Base-by-base conservation (phyloP, 345 rosid genomes). In the Cardamine occulta region DNA sequence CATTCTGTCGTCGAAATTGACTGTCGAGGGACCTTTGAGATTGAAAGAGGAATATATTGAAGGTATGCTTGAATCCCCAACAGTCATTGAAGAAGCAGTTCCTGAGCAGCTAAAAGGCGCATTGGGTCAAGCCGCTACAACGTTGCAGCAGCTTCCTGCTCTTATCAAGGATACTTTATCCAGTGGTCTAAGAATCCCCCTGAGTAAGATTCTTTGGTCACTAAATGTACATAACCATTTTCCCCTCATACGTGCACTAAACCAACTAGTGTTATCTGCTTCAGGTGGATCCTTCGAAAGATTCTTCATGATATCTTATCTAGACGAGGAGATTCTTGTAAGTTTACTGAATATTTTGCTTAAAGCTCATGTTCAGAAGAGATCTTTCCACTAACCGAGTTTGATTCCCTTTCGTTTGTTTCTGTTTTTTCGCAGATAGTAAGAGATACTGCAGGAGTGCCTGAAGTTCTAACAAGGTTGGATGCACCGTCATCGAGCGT, bases 11-110 rank as follows among this genome's bases (percentile, higher is more conserved):
- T 70, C 92, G 59, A 86, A 77, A 78, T 80, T 95, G 64, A 66
- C 91, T 73, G 82, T 95, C n/a, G 97, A 95, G 83, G 99, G 99
- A 74, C 97, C 99, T n/a, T 78, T 86, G 66, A 86, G 99, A 70
- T 81, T 95, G 85, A 95, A 83, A 80, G 97, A 95, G 73, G 97
- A 90, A 75, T 91, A 89, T 63, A 68, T 84, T 61, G 99, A 95
- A 85, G 97, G 92, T 65, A 62, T 84, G 68, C 21, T 95, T 8
- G 97, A 91, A 70, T 82, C 93, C 23, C 97, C 99, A 37, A 86
- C 85, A 8, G 65, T 95, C 40, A 83, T 95, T 76, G 92, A 90
- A 86, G 97, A 91, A 78, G 72, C 92, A 40, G 70, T 95, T 28
- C 99, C 97, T 58, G 89, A 85, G 53, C 92, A 90, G 87, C 84